Base-by-base conservation (phyloP, 352 stramenopile genomes). In the Aphanomyces cochlioides region DNA sequence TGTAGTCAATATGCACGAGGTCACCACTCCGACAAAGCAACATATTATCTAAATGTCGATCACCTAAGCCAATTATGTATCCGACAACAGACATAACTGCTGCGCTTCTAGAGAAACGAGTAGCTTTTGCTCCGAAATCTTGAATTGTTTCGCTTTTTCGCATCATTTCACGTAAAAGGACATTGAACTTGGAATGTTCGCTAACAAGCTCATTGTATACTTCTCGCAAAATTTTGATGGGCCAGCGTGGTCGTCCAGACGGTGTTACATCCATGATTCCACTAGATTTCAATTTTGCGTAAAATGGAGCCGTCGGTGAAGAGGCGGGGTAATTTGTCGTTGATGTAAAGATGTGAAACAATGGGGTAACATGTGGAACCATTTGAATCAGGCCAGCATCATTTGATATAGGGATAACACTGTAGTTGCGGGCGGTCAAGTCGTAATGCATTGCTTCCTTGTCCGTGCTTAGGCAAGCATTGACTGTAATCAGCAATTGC, bases 1-100 rank as follows among this genome's bases (percentile, higher is more conserved):
- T 96, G 77, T 96, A 95, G 71, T 98, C 92, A 47, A 98, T 97
- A 67, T 98, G 91, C 7, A 97, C 80, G 10, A 97, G 72, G 39
- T 96, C 84, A 2, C 89, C 90, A 34, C 74, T 90, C 8, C 87
- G 64, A 47, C 91, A 93, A 15, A 97, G 57, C 50, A 98, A 68
- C 45, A 98, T 94, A 75, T 98, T 98, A 75, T 96, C 88, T 36
- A 97, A 75, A 72, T 98, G 92, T 2, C 92, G 86, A 65, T 98
- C 92, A 8, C 92, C 92, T 5, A 98, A 77, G 13, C 92, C 92
- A 61, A 97, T 77, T 39, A 96, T 75, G 54, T 96, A 96, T 3
- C 90, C 92, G 5, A 97, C 74, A 1, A 95, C 87, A 5, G 84
- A 93, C 82, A 93, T 96, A 21, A 96, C 85, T 5, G 91, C 91